A percentile compares a stretch with the other conserved stretches of the same genome.
phyloP scores from a whole-genome alignment of 371 early-diverging fungal genomes.

The Apophysomyces elegans region DNA sequence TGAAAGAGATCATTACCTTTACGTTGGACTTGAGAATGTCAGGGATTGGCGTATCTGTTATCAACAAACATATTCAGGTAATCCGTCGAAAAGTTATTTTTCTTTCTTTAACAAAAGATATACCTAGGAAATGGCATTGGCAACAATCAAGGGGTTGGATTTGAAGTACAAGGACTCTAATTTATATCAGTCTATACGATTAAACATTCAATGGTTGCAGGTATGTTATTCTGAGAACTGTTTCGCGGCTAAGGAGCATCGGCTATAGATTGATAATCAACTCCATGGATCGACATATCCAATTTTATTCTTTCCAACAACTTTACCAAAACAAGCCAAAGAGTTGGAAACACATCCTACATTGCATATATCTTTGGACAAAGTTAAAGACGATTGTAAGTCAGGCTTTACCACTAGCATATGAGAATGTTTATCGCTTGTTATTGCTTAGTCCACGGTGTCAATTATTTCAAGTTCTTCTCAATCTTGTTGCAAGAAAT shows the following conservation, averaged over 20 bases:
- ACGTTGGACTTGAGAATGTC: conserved; percentile 46
- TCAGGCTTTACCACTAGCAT: background rate
- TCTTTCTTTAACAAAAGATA: conserved; percentile 1
- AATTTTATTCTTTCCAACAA: conserved; percentile 84
- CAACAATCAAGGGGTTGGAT: conserved; percentile 67
- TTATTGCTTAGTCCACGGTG: conserved; percentile 63
- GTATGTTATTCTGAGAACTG: conserved; percentile 14
- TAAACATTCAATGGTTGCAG: conserved; percentile 79
- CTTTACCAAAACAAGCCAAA: conserved; percentile 59
- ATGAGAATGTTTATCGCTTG: background rate
- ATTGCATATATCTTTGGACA: conserved; percentile 62
- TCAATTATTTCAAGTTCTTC: conserved; percentile 82
- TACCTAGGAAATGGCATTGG: conserved; percentile 76
- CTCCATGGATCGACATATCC: conserved; percentile 74
- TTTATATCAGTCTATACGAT: conserved; percentile 63
- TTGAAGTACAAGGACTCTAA: conserved; percentile 73
- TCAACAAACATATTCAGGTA: conserved; percentile 55
- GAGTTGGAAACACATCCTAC: conserved; percentile 56
- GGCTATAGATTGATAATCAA: conserved; percentile 84
- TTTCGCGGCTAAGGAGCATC: background rate
- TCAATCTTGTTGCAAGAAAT: conserved; percentile 85
- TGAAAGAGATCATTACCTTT: conserved; percentile 43
- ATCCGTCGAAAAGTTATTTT: background rate
- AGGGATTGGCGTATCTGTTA: conserved; percentile 79
- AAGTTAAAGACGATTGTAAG: conserved; percentile 75